Evolutionary conservation across 192 early-diverging fungal genomes (phyloP).

Genomic region (Coemansia sp.): DNA sequence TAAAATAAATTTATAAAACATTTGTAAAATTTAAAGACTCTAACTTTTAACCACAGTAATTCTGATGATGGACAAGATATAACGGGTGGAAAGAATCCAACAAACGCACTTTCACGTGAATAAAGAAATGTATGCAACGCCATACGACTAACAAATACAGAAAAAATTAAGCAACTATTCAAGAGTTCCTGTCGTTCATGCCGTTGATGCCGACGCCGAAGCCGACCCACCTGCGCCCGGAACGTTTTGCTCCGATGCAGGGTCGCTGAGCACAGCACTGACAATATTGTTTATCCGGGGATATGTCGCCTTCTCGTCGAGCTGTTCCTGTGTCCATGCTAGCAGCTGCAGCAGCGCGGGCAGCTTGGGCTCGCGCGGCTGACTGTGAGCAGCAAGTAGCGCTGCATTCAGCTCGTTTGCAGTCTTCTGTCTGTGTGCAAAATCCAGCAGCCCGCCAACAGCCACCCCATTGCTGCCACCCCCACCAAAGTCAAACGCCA

Average conservation of each 20-base stretch:
- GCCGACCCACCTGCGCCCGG: not conserved
- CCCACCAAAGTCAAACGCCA: slow-evolving; percentile 81
- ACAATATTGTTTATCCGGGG: slow-evolving; percentile 86
- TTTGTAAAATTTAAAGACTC: no score
- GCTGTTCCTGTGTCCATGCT: slow-evolving; percentile 89
- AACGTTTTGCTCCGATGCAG: not conserved
- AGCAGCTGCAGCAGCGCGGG: slow-evolving; percentile 87
- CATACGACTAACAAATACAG: no score
- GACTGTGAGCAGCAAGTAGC: slow-evolving; percentile 83
- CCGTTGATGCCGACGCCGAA: no score
- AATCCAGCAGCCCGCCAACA: slow-evolving; percentile 82
- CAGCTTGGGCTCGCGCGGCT: slow-evolving; percentile 93
- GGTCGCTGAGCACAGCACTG: slow-evolving; percentile 65
- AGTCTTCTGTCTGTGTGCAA: slow-evolving; percentile 85
- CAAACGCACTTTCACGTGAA: no score
- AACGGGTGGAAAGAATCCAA: no score
- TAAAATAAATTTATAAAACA: no score
- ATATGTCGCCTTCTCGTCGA: slow-evolving; percentile 80
- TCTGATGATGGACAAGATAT: no score
- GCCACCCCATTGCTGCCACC: slow-evolving; percentile 51
- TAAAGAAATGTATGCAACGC: no score
- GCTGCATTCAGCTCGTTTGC: slow-evolving; percentile 95
- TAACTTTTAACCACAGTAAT: no score
- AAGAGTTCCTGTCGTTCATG: no score
- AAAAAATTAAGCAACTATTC: no score